Evolutionary conservation across 2,329 filamentous ascomycete genomes (phyloP), one percentile per base, ranked within the genome.

Genomic region (Aspergillus pseudoglaucus): DNA sequence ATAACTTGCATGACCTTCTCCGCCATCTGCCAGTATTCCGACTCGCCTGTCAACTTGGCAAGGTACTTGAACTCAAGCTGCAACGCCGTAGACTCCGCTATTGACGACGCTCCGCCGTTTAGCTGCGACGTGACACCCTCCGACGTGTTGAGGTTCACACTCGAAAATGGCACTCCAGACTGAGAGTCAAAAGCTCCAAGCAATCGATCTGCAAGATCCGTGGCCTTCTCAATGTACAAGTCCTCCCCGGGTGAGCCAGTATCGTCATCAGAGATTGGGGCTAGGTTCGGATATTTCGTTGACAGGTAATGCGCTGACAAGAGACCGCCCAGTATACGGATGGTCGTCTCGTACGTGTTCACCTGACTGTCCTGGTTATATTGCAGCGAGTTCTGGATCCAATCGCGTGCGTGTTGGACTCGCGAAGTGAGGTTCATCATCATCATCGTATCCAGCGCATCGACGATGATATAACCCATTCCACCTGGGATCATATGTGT

Each of bases 51-150:
- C 49, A 98, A 75, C 68, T 95, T 95, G 43, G 93, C 86, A 14
- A 98, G 77, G 63, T 98, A 98, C 68, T 97, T 97, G 76, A 97
- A 89, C 67, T 98, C 93, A 9, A 98, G 81, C 71, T 98, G 93
- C 41, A 98, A 68, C 7, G 87, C 93, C 2, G 91, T 89, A 0
- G 91, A 87, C 74, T 98, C 93, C 2, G 93, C 90, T 0, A 91
- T 97, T 2, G 91, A 96, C 0, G 90, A 93, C 6, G 91, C 89
- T 8, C 93, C 93, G 15, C 79, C 82, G 63, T 95, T 89, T 17
- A 82, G 82, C 62, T 97, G 90, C 2, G 91, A 93, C 10, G 80
- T 79, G 41, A 95, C 80, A 10, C 90, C 89, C 61, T 84, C 74
- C 45, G 80, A 82, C 27, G 84, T 87, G 58, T 84, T 87, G 25